phyloP scores from a whole-genome alignment of 2,329 filamentous ascomycete species.

The Aspergillus spinulosporus region DNA sequence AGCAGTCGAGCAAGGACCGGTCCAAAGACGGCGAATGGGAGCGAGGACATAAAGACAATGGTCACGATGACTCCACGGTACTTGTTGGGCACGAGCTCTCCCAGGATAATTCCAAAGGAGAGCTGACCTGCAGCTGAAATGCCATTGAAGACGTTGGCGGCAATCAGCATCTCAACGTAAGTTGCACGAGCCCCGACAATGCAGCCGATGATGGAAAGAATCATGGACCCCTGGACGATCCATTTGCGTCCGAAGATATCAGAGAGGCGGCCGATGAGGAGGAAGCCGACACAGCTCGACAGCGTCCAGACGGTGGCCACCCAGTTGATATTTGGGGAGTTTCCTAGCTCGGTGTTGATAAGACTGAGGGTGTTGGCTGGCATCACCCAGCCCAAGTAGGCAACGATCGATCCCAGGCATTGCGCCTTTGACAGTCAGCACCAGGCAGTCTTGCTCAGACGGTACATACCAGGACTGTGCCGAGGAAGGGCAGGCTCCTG shows the following conservation, averaged over 20 bases:
- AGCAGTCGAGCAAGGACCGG: not conserved
- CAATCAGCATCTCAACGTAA: not conserved
- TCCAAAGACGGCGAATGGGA: not conserved
- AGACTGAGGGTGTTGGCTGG: not conserved
- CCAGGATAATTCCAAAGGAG: conserved; percentile 1
- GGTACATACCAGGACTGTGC: not conserved
- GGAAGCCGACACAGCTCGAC: not conserved
- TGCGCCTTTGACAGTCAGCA: not conserved
- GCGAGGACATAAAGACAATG: not conserved
- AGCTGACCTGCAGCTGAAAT: not conserved
- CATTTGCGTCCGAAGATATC: conserved; percentile 1
- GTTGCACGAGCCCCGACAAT: not conserved
- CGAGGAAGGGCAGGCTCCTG: not conserved
- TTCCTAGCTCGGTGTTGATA: conserved; percentile 1
- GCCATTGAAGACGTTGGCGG: not conserved
- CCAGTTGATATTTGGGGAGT: conserved; percentile 3
- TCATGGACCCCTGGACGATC: not conserved
- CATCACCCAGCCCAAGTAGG: not conserved
- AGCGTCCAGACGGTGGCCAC: conserved; percentile 3
- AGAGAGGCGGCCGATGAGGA: not conserved
- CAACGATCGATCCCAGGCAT: not conserved
- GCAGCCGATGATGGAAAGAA: conserved; percentile 1
- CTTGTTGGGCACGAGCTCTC: conserved; percentile 4
- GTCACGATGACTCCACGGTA: not conserved
- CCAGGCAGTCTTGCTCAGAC: not conserved